Evolutionary conservation across 202 grass and related monocot species (phyloP), one percentile per base, ranked within the genome.

Genomic region (Carex sylvatica): DNA sequence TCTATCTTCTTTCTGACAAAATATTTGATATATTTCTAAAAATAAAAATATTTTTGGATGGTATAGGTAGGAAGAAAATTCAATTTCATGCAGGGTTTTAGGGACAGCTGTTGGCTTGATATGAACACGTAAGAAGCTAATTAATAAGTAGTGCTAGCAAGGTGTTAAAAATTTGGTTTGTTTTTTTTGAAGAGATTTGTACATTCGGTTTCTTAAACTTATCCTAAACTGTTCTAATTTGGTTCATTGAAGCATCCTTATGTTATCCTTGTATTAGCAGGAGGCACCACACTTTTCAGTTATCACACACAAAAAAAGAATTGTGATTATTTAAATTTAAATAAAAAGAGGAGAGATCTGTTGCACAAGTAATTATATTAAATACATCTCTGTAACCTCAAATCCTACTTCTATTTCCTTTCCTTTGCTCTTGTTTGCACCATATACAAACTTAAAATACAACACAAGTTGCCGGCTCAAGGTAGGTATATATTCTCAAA

Each of bases 341-440:
- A 55, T 55, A 31, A 9, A 31, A 9, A 9, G 10, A 77, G 38
- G 30, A 59, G 16, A 59, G 15, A 16, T 78, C 74, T 60, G 52
- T 78, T 38, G 30, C 30, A 59, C 28, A 59, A 78, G 51, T 58
- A 35, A 19, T 78, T 60, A 20, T 60, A 36, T 78, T 78, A 78
- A 58, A 78, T 78, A 78, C 74, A 76, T 60, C 31, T 59, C n/a
- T n/a, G n/a, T 30, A 58, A 78, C 53, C 30, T 60, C 74, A 78
- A 78, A 78, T 60, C 60, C 74, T 78, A 78, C 53, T 60, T 60
- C 74, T 78, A 78, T 36, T 78, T 78, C 30, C 74, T 60, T 78
- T 78, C 30, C 74, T 60, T 78, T 78, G 53, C 74, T 19, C 74
- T 60, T 78, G 74, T 53, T 78, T 78, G 74, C 74, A 78, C 30